Conservation (phyloP, 2,329 filamentous ascomycete genomes). For the Tothia fuscella region DNA sequence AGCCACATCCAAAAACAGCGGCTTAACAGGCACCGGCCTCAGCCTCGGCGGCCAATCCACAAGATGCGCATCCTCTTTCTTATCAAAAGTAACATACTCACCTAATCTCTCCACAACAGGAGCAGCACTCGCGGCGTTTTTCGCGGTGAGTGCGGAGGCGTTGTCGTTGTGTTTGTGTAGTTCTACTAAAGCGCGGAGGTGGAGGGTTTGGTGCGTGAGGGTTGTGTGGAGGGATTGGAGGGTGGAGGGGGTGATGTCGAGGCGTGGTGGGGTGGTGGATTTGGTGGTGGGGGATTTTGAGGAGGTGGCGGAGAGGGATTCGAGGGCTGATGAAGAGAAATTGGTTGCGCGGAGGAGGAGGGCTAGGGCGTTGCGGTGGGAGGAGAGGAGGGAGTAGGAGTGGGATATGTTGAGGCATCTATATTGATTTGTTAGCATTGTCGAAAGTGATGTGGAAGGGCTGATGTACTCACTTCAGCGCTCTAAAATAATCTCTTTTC, state of each 20-base stretch:
- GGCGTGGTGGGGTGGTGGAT: slow-evolving; percentile 35
- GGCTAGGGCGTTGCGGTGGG: slow-evolving; percentile 69
- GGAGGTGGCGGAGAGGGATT: slow-evolving; percentile 30
- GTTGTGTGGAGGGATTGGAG: slow-evolving; percentile 47
- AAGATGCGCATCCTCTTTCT: too few species aligned
- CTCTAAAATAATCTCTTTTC: slow-evolving; percentile 72
- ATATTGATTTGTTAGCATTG: slow-evolving; percentile 7
- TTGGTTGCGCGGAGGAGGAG: slow-evolving; percentile 63
- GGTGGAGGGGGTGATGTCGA: slow-evolving; percentile 53
- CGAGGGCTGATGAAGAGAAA: slow-evolving; percentile 43
- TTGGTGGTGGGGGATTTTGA: slow-evolving; percentile 28
- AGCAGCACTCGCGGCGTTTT: slow-evolving; percentile 30
- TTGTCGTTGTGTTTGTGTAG: slow-evolving; percentile 53
- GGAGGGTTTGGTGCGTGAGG: slow-evolving; percentile 61
- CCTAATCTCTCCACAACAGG: slow-evolving; percentile 65
- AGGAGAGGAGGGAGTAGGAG: slow-evolving; percentile 64
- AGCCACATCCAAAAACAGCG: slow-evolving; percentile 87
- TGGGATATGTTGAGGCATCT: slow-evolving; percentile 75
- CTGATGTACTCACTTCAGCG: slow-evolving; percentile 63
- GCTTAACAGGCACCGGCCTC: slow-evolving; percentile 78
- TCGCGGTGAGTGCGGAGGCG: slow-evolving; percentile 34
- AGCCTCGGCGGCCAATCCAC: slow-evolving; percentile 80
- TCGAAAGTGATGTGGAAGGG: neutral
- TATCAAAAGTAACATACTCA: slow-evolving; percentile 67
- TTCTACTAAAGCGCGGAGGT: slow-evolving; percentile 75